phyloP scores from a whole-genome alignment of 1,284 basidiomycete species.

The Trichosporon sp. region DNA sequence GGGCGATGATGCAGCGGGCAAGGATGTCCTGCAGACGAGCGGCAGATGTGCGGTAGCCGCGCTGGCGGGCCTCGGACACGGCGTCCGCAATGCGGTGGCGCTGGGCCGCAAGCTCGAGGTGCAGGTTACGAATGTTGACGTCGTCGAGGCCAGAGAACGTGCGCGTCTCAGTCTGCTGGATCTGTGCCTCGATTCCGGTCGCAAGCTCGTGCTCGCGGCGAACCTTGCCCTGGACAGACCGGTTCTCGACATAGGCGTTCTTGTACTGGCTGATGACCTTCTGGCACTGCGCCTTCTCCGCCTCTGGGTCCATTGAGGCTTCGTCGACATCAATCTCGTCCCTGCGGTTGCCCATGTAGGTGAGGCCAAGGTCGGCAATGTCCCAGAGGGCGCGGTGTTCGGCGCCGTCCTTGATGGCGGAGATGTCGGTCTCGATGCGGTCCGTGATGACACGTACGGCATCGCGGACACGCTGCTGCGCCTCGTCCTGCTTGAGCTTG shows the following conservation, averaged over 20 bases:
- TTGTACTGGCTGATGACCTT: slow-evolving; percentile 69
- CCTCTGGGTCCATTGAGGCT: slow-evolving; percentile 48
- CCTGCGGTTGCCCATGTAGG: slow-evolving; percentile 63
- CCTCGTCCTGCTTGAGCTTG: slow-evolving; percentile 63
- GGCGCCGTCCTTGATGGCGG: slow-evolving; percentile 72
- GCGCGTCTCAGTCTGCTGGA: slow-evolving; percentile 73
- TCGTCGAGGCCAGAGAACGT: slow-evolving; percentile 70
- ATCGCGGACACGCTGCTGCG: slow-evolving; percentile 63
- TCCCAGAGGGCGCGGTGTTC: slow-evolving; percentile 66
- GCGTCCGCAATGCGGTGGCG: slow-evolving; percentile 68
- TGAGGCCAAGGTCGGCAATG: slow-evolving; percentile 68
- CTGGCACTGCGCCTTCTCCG: slow-evolving; percentile 67
- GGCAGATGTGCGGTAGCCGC: slow-evolving; percentile 63
- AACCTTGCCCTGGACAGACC: slow-evolving; percentile 59
- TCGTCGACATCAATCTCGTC: slow-evolving; percentile 57
- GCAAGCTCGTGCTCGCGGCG: slow-evolving; percentile 68
- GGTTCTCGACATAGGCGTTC: slow-evolving; percentile 59
- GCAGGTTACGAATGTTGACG: slow-evolving; percentile 65
- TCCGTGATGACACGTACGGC: slow-evolving; percentile 64
- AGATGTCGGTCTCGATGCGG: slow-evolving; percentile 64
- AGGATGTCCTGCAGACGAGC: slow-evolving; percentile 63
- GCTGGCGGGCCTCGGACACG: slow-evolving; percentile 65
- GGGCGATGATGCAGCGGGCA: slow-evolving; percentile 52
- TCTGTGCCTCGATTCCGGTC: slow-evolving; percentile 74
- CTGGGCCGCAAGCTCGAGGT: slow-evolving; percentile 63